These are phyloP conservation scores for Botrytis aclada DNA, from an alignment of 2,329 filamentous ascomycete genomes.

Conservation along the genomic window DNA sequence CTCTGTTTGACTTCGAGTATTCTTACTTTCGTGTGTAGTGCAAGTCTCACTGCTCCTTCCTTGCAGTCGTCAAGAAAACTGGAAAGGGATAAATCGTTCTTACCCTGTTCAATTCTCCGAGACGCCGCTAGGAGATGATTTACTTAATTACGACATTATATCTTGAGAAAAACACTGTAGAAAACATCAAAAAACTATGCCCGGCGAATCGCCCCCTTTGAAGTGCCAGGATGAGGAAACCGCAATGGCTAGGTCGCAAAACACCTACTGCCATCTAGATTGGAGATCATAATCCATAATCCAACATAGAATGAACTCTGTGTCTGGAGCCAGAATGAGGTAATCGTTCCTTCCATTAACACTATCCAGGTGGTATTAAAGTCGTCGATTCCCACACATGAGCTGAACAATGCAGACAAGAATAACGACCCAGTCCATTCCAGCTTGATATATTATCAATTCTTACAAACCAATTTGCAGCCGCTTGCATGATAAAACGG, in stretches of 20 bases:
- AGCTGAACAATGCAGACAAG: not conserved
- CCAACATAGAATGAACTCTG: not conserved
- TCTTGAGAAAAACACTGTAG: not conserved
- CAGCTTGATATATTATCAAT: not conserved
- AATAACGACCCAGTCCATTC: not conserved
- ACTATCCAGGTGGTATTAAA: not conserved
- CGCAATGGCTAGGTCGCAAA: not conserved
- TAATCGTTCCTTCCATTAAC: not conserved
- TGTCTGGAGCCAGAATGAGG: not conserved
- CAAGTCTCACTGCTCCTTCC: not conserved
- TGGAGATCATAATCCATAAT: not conserved
- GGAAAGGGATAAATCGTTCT: not conserved
- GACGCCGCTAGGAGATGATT: not conserved
- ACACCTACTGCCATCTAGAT: not conserved
- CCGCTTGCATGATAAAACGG: rapidly evolving
- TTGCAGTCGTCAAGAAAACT: not conserved
- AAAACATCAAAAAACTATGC: not conserved
- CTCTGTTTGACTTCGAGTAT: not conserved
- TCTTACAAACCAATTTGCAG: not conserved
- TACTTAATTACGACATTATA: not conserved
- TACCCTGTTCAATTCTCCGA: not conserved
- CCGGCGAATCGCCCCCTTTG: not conserved
- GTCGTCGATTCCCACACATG: not conserved
- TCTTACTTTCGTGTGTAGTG: not conserved
- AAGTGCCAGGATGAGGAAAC: not conserved